These are phyloP conservation scores for Oxytropis ochrocephala DNA, from an alignment of 306 rosid species.

Conservation along the genomic window DNA sequence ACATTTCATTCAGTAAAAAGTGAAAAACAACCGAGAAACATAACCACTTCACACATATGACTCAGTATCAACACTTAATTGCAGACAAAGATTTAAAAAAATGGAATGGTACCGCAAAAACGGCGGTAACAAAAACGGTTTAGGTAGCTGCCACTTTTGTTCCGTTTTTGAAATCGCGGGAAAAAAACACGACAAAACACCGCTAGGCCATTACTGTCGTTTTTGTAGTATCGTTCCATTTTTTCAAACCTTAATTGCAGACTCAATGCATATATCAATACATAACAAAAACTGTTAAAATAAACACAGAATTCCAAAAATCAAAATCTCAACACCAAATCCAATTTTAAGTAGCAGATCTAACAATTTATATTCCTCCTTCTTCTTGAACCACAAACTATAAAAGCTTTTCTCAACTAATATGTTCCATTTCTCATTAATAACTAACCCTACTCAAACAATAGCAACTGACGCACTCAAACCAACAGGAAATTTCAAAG, in stretches of 20 bases:
- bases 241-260: background rate
- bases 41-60: background rate
- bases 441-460: constrained; percentile 26
- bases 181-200: too few species aligned
- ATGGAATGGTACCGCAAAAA: too few species aligned
- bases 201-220: too few species aligned
- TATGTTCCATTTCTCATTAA: background rate
- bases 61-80: background rate
- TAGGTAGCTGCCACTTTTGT: too few species aligned
- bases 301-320: background rate
- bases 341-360: constrained; percentile 21
- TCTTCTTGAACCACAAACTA: background rate
- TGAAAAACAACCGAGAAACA: background rate
- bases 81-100: background rate
- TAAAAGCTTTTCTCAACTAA: background rate
- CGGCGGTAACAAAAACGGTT: too few species aligned
- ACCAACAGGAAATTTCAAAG: constrained; percentile 5
- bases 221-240: too few species aligned
- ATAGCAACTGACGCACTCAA: background rate
- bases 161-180: too few species aligned
- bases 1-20: background rate
- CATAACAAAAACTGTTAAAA: background rate
- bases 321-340: background rate
- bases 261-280: background rate
- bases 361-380: background rate